A percentile compares a stretch with the other conserved stretches of the same genome.
These are phyloP conservation scores for Marvania coccoides DNA, from an alignment of 139 green algal genomes.

Conservation along the genomic window DNA sequence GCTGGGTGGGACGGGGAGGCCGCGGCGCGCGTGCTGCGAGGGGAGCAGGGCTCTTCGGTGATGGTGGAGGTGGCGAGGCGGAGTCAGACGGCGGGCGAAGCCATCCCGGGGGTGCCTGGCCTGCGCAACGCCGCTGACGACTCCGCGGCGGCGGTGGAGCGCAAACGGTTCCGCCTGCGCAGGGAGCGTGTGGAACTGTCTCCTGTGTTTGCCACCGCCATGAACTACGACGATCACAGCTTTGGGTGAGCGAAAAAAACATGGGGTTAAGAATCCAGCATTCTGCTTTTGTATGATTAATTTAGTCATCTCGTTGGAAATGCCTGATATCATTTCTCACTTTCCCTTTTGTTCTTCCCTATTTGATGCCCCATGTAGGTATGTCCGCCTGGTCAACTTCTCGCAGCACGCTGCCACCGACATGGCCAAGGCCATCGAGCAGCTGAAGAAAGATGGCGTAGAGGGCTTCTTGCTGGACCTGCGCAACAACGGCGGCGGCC, in stretches of 20 bases:
- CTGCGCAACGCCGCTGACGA: background rate
- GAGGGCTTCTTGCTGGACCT: conserved; percentile 88
- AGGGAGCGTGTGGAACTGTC: conserved; percentile 70
- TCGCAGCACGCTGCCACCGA: conserved; percentile 61
- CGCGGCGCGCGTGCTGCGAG: conserved; percentile 67
- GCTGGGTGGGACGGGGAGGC: conserved; percentile 60
- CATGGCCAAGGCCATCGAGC: conserved; percentile 60
- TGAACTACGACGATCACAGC: conserved; percentile 26
- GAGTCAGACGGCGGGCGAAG: conserved; percentile 15
- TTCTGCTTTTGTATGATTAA: no score
- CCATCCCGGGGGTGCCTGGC: conserved; percentile 65
- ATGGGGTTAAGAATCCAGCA: no score
- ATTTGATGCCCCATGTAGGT: conserved; percentile 41
- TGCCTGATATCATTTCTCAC: no score
- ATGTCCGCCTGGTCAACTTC: conserved; percentile 84
- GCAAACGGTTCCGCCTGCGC: conserved; percentile 22
- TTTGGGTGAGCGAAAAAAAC: conserved; percentile 2
- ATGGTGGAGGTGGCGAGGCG: conserved; percentile 53
- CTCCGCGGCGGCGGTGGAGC: background rate
- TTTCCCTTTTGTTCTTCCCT: no score
- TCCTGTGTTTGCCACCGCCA: conserved; percentile 60
- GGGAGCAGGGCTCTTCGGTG: conserved; percentile 60
- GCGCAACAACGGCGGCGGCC: conserved; percentile 85
- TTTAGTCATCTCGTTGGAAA: no score
- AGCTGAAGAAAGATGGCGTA: conserved; percentile 59